Conservation (phyloP, 768 basidiomycete species). For the Lyophyllum semitale region DNA sequence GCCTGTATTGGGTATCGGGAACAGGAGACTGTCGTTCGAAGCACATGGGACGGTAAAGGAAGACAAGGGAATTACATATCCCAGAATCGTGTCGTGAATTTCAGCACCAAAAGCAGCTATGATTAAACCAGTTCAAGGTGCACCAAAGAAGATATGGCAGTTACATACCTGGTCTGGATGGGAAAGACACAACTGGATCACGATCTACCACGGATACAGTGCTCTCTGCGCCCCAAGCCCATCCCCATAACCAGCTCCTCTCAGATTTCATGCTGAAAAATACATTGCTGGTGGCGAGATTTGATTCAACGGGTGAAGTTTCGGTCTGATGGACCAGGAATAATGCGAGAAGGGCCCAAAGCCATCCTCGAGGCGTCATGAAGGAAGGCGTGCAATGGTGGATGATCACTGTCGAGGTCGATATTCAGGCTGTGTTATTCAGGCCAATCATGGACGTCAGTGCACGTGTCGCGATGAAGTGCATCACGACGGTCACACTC, state of each 20-base stretch:
- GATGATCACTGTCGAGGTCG: neutral
- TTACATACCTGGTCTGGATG: conserved; percentile 57
- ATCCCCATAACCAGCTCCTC: conserved; percentile 58
- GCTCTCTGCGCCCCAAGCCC: conserved; percentile 71
- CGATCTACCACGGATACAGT: conserved; percentile 79
- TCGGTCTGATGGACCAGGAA: conserved; percentile 11
- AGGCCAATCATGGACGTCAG: neutral
- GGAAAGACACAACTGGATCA: conserved; percentile 67
- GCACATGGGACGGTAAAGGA: conserved; percentile 62
- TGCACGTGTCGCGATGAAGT: neutral
- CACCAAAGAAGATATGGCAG: neutral
- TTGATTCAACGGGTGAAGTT: conserved; percentile 31
- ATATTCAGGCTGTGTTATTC: no score
- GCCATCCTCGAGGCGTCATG: conserved; percentile 22
- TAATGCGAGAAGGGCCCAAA: conserved; percentile 28
- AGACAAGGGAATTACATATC: conserved; percentile 71
- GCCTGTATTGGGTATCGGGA: conserved; percentile 47
- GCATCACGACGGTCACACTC: neutral
- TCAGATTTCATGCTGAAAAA: conserved; percentile 48
- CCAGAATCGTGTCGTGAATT: conserved; percentile 65
- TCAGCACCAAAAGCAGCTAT: conserved; percentile 76
- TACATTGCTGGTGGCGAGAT: conserved; percentile 13
- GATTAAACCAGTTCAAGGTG: neutral
- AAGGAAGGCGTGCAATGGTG: conserved; percentile 2
- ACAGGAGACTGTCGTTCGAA: conserved; percentile 24